These are phyloP conservation scores for Lactarius quietus DNA, from an alignment of 768 basidiomycete genomes.

Conservation along the genomic window DNA sequence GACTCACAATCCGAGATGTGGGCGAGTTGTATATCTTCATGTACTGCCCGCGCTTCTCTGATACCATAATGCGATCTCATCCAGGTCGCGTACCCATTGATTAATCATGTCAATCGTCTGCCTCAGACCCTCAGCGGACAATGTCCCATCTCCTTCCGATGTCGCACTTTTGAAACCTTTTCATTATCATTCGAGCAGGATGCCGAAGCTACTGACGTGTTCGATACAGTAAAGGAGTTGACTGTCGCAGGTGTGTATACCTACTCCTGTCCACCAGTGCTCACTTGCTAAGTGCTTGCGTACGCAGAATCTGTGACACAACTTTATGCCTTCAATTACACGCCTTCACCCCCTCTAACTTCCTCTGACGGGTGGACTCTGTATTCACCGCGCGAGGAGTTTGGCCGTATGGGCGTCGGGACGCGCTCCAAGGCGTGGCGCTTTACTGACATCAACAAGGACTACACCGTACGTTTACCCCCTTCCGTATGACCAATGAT, in stretches of 20 bases:
- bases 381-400: slow-evolving; percentile 88
- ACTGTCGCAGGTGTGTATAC: slow-evolving; percentile 74
- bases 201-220: slow-evolving; percentile 77
- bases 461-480: slow-evolving; percentile 67
- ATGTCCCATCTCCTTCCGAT: slow-evolving; percentile 78
- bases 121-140: slow-evolving; percentile 80
- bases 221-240: slow-evolving; percentile 90
- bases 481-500: slow-evolving; percentile 19
- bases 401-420: slow-evolving; percentile 92
- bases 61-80: slow-evolving; percentile 16
- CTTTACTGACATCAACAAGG: slow-evolving; percentile 93
- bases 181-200: slow-evolving; percentile 65
- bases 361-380: slow-evolving; percentile 73
- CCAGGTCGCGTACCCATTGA: slow-evolving; percentile 90
- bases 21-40: slow-evolving; percentile 50
- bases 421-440: slow-evolving; percentile 92
- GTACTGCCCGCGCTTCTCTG: slow-evolving; percentile 26
- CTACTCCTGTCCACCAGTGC: neutral
- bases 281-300: neutral
- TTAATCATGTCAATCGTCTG: slow-evolving; percentile 82
- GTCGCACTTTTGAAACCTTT: slow-evolving; percentile 83
- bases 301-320: slow-evolving; percentile 72
- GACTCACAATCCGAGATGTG: slow-evolving; percentile 71
- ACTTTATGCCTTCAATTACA: slow-evolving; percentile 90
- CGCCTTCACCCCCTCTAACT: slow-evolving; percentile 66